These are phyloP conservation scores for Trichoderma sp. DNA, from an alignment of 2,329 filamentous ascomycete genomes.

Conservation along the genomic window DNA sequence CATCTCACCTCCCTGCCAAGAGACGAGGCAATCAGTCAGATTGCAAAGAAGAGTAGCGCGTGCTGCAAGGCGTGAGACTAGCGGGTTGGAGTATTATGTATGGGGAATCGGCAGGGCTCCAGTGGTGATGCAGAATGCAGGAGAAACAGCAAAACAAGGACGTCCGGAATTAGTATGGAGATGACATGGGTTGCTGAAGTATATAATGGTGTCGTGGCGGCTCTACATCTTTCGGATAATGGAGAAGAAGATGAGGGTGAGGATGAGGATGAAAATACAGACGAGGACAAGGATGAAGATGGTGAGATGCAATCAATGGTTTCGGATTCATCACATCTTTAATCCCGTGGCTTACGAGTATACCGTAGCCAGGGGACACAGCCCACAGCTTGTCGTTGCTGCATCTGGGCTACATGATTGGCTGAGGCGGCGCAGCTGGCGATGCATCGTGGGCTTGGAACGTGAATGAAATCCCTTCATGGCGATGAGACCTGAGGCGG, in stretches of 20 bases:
- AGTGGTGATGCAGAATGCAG: background rate
- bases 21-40: background rate
- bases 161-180: background rate
- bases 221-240: background rate
- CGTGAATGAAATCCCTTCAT: background rate
- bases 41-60: background rate
- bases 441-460: background rate
- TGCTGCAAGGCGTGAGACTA: background rate
- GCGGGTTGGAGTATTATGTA: constrained; percentile 1
- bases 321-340: background rate
- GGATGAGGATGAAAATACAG: background rate
- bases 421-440: background rate
- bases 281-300: background rate
- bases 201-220: background rate
- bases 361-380: background rate
- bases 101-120: background rate
- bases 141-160: background rate
- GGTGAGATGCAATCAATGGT: background rate
- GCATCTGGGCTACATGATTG: background rate
- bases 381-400: background rate
- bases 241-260: background rate
- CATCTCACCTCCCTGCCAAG: background rate
- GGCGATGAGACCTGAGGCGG: background rate
- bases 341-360: background rate
- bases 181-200: background rate